These are phyloP conservation scores for Elymus sibiricus DNA, from an alignment of 176 grass and related monocot species.

Conservation along the genomic window DNA sequence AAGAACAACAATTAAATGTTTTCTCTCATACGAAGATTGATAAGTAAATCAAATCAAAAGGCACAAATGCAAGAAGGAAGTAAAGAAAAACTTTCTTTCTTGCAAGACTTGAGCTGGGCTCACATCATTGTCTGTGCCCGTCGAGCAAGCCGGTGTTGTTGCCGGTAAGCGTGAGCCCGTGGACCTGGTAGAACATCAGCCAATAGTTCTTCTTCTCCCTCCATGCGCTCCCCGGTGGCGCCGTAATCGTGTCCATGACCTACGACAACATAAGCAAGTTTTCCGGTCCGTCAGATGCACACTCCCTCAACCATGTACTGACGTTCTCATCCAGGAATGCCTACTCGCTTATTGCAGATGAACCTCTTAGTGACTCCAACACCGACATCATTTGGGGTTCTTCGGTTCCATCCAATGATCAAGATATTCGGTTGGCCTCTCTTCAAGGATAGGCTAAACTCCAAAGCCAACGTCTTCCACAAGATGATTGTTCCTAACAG, in stretches of 20 bases:
- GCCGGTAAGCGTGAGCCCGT: constrained; percentile 44
- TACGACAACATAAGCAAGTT: not conserved
- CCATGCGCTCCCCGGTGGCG: constrained; percentile 34
- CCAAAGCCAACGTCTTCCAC: no score
- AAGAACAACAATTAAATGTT: no score
- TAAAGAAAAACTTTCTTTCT: not conserved
- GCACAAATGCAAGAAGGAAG: not conserved
- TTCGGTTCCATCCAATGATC: no score
- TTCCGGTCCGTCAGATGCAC: not conserved
- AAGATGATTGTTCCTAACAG: no score
- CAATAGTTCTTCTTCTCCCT: not conserved
- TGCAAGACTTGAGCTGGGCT: not conserved
- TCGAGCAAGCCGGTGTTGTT: constrained; percentile 15
- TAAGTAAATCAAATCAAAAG: not conserved
- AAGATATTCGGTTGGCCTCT: no score
- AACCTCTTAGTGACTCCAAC: no score
- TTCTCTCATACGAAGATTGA: no score
- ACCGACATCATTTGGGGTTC: no score
- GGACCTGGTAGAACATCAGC: constrained; percentile 33
- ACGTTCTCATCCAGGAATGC: no score
- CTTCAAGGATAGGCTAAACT: no score
- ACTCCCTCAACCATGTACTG: no score
- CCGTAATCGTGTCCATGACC: constrained; percentile 32
- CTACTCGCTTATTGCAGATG: no score
- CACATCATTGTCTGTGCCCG: constrained; percentile 12